Conservation (phyloP, 1,284 basidiomycete genomes). For the Pseudozyma hubeiensis region DNA sequence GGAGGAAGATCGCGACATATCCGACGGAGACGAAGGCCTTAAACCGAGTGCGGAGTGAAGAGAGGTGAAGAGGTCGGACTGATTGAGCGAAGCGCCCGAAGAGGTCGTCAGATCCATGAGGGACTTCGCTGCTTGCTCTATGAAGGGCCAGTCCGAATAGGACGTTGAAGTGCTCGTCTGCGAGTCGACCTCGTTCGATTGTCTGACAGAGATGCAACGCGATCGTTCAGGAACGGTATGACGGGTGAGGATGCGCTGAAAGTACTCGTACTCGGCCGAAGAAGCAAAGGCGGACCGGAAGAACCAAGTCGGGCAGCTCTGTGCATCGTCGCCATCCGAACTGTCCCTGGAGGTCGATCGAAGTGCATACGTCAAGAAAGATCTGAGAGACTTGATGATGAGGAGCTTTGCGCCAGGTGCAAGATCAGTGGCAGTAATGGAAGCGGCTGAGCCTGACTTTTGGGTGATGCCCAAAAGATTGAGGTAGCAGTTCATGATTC, state of each 20-base stretch:
- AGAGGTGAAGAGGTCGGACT: slow-evolving; percentile 18
- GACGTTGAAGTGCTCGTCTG: background rate
- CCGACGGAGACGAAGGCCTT: background rate
- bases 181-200: background rate
- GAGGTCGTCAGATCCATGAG: slow-evolving; percentile 33
- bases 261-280: slow-evolving; percentile 54
- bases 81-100: slow-evolving; percentile 6
- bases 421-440: slow-evolving; percentile 37
- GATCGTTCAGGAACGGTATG: slow-evolving; percentile 3
- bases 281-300: slow-evolving; percentile 55
- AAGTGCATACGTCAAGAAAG: slow-evolving; percentile 32
- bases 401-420: slow-evolving; percentile 40
- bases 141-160: slow-evolving; percentile 14
- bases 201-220: slow-evolving; percentile 9
- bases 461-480: slow-evolving; percentile 59
- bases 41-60: slow-evolving; percentile 11
- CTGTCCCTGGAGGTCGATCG: slow-evolving; percentile 4
- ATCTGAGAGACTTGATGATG: slow-evolving; percentile 36
- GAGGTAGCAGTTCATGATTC: slow-evolving; percentile 58
- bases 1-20: background rate
- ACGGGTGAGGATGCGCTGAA: slow-evolving; percentile 40
- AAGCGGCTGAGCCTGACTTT: slow-evolving; percentile 26
- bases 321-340: background rate
- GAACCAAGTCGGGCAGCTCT: slow-evolving; percentile 57
- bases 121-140: slow-evolving; percentile 5